phyloP scores from a whole-genome alignment of 116 monocot genomes.

The Iris pallida region DNA sequence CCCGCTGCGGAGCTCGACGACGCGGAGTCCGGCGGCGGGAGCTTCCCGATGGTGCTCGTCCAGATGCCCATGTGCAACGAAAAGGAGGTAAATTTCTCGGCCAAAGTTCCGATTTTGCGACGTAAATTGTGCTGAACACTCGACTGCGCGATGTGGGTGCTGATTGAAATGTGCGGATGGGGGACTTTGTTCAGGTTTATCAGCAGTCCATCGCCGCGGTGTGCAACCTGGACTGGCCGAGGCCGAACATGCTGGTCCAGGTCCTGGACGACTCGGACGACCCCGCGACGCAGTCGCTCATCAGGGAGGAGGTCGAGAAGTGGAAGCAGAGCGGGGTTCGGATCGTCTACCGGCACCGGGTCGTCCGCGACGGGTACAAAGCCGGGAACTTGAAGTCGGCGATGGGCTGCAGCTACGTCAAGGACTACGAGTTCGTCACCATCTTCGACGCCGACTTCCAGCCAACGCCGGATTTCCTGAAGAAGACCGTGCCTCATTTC shows the following conservation, averaged over 20 bases:
- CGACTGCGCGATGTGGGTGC: neutral
- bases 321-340: conserved; percentile 40
- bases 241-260: conserved; percentile 30
- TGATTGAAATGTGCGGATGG: too few relatives aligned
- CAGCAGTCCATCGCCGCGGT: conserved; percentile 46
- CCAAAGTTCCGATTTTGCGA: neutral
- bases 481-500: conserved; percentile 43
- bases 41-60: conserved; percentile 44
- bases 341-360: conserved; percentile 39
- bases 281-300: conserved; percentile 22
- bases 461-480: conserved; percentile 41
- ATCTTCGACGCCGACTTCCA: conserved; percentile 57
- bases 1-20: conserved; percentile 1
- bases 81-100: conserved; percentile 27
- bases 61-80: conserved; percentile 61
- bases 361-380: conserved; percentile 43
- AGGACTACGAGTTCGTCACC: conserved; percentile 47
- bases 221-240: conserved; percentile 48
- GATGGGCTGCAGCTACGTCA: conserved; percentile 39
- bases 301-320: conserved; percentile 41
- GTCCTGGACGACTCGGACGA: conserved; percentile 47
- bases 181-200: conserved; percentile 28
- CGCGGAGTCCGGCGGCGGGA: conserved; percentile 15
- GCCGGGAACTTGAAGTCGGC: conserved; percentile 51
- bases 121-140: too few relatives aligned